Conservation (phyloP, 768 basidiomycete genomes). For the Xerocomellus intermedius region DNA sequence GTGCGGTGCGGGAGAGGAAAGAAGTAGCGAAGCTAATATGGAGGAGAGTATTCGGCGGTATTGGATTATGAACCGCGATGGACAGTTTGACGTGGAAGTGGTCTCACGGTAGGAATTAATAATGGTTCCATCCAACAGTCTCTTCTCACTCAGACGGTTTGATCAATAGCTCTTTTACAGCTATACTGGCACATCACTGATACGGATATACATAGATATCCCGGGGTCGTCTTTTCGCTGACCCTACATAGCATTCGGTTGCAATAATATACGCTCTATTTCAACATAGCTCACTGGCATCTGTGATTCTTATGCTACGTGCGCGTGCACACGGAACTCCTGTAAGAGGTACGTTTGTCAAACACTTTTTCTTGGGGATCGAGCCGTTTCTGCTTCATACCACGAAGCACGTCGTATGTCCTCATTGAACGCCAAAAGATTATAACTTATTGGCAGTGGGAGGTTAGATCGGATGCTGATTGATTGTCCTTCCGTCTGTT, state of each 20-base stretch:
- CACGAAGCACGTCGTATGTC: background rate
- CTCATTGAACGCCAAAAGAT: background rate
- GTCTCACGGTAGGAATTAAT: background rate
- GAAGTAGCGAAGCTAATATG: constrained; percentile 28
- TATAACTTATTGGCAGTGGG: background rate
- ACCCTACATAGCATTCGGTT: background rate
- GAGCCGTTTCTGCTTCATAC: background rate
- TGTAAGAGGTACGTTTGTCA: background rate
- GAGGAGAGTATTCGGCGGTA: constrained; percentile 32
- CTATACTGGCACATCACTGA: background rate
- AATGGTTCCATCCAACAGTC: background rate
- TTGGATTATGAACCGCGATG: constrained; percentile 19
- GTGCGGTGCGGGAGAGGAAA: constrained; percentile 45
- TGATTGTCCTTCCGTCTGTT: no score
- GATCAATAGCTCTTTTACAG: background rate
- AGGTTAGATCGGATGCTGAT: no score
- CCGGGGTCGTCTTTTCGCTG: background rate
- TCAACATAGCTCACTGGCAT: background rate
- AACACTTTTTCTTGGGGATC: background rate
- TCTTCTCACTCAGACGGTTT: background rate
- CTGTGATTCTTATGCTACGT: background rate
- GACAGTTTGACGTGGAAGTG: background rate
- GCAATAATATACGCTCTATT: background rate
- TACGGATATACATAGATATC: background rate
- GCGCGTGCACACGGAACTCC: background rate